Evolutionary conservation across 2,329 filamentous ascomycete species (phyloP).

Genomic region (Colletotrichum zoysiae): DNA sequence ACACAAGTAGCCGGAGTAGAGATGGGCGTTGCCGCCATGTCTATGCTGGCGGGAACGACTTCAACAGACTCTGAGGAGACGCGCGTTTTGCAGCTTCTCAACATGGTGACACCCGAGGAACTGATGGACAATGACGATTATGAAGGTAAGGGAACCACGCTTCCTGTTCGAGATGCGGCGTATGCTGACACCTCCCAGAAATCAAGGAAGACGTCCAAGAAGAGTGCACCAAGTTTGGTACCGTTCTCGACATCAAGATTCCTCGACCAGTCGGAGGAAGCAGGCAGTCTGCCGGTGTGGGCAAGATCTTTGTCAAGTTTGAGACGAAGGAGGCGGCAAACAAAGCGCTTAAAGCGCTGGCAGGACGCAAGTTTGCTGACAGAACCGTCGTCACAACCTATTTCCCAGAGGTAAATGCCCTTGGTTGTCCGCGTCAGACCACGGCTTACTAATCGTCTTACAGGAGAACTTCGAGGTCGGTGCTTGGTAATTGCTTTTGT

Average conservation of each 20-base stretch:
- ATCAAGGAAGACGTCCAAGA: slow-evolving; percentile 95
- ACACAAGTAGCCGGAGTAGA: slow-evolving; percentile 94
- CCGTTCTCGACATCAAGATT: slow-evolving; percentile 89
- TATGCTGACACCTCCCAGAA: slow-evolving; percentile 68
- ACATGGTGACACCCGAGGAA: slow-evolving; percentile 98
- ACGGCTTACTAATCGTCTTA: slow-evolving; percentile 48
- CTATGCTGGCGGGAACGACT: slow-evolving; percentile 92
- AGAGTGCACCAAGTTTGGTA: slow-evolving; percentile 92
- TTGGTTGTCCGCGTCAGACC: no score
- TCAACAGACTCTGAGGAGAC: slow-evolving; percentile 83
- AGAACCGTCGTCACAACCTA: slow-evolving; percentile 96
- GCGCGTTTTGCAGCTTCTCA: slow-evolving; percentile 90
- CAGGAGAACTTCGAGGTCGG: slow-evolving; percentile 95
- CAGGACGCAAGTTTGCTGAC: slow-evolving; percentile 95
- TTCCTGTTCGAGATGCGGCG: no score
- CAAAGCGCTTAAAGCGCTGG: slow-evolving; percentile 88
- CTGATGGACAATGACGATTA: slow-evolving; percentile 95
- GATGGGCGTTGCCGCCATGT: slow-evolving; percentile 97
- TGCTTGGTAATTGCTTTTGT: slow-evolving; percentile 74
- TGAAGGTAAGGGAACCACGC: slow-evolving; percentile 74
- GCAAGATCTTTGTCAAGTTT: slow-evolving; percentile 98
- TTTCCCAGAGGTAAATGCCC: slow-evolving; percentile 82
- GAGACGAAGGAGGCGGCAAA: slow-evolving; percentile 81
- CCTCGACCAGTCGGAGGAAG: slow-evolving; percentile 87
- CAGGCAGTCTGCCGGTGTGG: slow-evolving; percentile 88